Conservation (phyloP, 2,329 filamentous ascomycete genomes). For the Lachnellula arida region DNA sequence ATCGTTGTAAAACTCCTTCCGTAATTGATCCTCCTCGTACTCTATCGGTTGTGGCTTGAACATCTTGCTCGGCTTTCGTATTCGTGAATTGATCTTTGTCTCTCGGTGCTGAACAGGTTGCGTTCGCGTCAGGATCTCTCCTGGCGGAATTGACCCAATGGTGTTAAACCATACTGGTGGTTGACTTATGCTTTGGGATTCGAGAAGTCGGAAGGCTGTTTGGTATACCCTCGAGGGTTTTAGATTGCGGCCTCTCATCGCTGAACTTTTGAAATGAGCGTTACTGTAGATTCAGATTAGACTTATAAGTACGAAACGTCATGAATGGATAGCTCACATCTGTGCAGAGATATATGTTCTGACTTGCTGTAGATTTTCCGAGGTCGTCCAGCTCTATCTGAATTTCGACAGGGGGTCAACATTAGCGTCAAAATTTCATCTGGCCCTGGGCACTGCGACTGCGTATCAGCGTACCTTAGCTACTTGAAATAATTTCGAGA, state of each 20-base stretch:
- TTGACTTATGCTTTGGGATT: constrained; percentile 37
- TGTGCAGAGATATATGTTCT: background rate
- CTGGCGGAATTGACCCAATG: constrained; percentile 42
- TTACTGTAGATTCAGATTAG: background rate
- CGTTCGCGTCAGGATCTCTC: constrained; percentile 53
- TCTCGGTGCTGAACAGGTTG: constrained; percentile 44
- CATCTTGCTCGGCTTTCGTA: constrained; percentile 64
- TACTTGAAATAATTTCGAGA: background rate
- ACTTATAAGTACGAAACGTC: background rate
- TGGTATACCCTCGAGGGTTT: constrained; percentile 44
- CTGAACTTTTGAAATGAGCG: background rate
- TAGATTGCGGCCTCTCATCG: constrained; percentile 31
- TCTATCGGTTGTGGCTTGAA: constrained; percentile 74
- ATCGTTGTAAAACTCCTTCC: constrained; percentile 80
- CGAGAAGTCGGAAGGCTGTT: constrained; percentile 41
- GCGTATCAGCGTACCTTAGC: too few relatives aligned
- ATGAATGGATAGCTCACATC: background rate
- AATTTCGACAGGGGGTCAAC: constrained; percentile 3
- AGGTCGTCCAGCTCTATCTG: background rate
- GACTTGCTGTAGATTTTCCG: background rate
- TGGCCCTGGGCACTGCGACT: background rate
- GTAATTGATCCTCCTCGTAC: constrained; percentile 80
- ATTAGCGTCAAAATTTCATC: background rate
- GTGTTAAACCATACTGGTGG: constrained; percentile 32
- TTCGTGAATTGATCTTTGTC: constrained; percentile 31